phyloP scores from a whole-genome alignment of 2,329 filamentous ascomycete genomes.

The Ascochyta clinopodiicola region DNA sequence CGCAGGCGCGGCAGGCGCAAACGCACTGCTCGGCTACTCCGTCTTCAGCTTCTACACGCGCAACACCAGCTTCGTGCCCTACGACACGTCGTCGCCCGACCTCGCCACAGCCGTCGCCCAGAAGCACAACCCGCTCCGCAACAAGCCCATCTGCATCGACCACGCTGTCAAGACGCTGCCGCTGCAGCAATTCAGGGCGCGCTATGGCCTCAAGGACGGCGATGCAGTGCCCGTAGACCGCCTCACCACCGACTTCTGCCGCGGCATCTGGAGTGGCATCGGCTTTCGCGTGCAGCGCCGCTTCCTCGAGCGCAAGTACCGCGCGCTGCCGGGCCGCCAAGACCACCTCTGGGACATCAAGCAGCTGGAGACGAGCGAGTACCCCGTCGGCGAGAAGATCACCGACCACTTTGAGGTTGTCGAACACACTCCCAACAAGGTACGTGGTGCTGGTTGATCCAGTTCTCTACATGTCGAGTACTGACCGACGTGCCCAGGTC shows the following conservation, averaged over 20 bases:
- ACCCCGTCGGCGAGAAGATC: conserved; percentile 46
- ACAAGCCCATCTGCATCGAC: conserved; percentile 46
- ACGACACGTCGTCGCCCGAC: conserved; percentile 37
- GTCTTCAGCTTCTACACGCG: conserved; percentile 45
- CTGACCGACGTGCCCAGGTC: conserved; percentile 35
- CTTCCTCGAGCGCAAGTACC: conserved; percentile 46
- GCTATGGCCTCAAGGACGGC: conserved; percentile 23
- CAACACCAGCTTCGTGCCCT: conserved; percentile 46
- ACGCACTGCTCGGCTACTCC: conserved; percentile 43
- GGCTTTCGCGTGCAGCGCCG: conserved; percentile 47
- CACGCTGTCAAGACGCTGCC: conserved; percentile 47
- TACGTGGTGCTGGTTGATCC: conserved; percentile 19
- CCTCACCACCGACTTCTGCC: conserved; percentile 47
- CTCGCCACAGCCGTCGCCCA: conserved; percentile 29
- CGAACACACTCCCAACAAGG: conserved; percentile 44
- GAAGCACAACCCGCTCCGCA: conserved; percentile 43
- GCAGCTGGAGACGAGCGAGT: conserved; percentile 41
- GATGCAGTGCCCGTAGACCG: conserved; percentile 35
- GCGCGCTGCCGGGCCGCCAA: conserved; percentile 39
- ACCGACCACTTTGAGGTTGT: conserved; percentile 53
- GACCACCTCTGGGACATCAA: conserved; percentile 45
- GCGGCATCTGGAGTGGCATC: conserved; percentile 47
- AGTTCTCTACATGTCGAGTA: background rate
- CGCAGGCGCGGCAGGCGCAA: conserved; percentile 37
- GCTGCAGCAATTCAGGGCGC: conserved; percentile 38